Evolutionary conservation across 225 moss, liverwort and hornwort genomes (phyloP), one percentile per base, ranked within the genome.

Genomic region (Marchantia polymorpha): DNA sequence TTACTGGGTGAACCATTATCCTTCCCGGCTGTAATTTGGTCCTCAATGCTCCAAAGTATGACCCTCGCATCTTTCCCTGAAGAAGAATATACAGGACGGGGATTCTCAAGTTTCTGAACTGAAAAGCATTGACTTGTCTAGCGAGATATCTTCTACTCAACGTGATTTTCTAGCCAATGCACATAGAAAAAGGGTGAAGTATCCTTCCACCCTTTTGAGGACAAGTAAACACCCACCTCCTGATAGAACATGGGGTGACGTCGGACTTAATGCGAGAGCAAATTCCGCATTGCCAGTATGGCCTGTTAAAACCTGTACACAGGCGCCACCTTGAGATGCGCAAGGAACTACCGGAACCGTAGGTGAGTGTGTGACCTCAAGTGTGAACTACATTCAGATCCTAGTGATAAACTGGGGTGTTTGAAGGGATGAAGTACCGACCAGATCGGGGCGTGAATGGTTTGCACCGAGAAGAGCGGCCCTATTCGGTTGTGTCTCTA

Each of bases 271-370:
- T 72, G 94, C 92, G 75, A 96, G 85, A 66, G 94, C 96, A 85
- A 92, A 96, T 82, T 96, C 96, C 50, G 96, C 96, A 86, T 93
- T 94, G 58, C 89, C 90, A 5, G 89, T 92, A 71, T 96, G 96
- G 29, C 96, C 96, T 84, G 78, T 82, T 83, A 96, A 81, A 77
- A 96, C 85, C 95, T 95, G 49, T 50, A 50, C 70, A 64, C 12
- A 69, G 48, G 5, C 39, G 39, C 39, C 39, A 39, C 39, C 39
- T 39, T 39, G 39, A 39, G 39, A 39, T 39, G 56, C 20, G 56
- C 4, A 58, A 20, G 20, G 56, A 13, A 39, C 39, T 39, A 39
- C 39, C 39, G 39, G 14, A 52, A 23, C 23, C 0, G 51, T 26
- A 22, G 25, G 2, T 73, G n/a, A 11, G 13, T 48, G 25, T 11